These are phyloP conservation scores for Colletotrichum musae DNA, from an alignment of 2,329 filamentous ascomycete genomes.

Conservation along the genomic window DNA sequence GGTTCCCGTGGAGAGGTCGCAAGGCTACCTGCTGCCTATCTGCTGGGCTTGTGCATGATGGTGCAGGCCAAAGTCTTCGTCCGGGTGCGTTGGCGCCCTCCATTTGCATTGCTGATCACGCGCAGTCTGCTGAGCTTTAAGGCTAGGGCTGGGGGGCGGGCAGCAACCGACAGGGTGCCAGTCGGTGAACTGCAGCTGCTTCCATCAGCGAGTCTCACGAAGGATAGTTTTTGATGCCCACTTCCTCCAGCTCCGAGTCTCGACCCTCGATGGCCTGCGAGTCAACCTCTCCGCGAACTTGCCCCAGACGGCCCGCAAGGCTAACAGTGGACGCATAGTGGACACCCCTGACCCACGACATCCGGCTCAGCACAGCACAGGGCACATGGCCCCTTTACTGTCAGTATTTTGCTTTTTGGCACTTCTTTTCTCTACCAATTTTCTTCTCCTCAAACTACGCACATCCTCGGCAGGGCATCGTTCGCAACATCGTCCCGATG, in stretches of 20 bases:
- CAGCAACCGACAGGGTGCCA: constrained; percentile 6
- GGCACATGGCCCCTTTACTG: not conserved
- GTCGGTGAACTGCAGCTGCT: not conserved
- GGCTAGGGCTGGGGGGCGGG: not conserved
- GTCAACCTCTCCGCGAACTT: not conserved
- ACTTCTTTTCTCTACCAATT: not conserved
- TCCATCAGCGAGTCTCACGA: constrained; percentile 3
- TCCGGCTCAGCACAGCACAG: not conserved
- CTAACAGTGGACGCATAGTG: not conserved
- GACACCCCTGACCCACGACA: not conserved
- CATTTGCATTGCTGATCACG: not conserved
- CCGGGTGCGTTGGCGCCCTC: not conserved
- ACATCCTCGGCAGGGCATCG: not conserved
- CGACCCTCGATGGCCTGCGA: not conserved
- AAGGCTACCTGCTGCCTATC: not conserved
- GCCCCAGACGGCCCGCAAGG: not conserved
- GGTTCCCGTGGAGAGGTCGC: constrained; percentile 3
- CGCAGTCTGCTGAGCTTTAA: not conserved
- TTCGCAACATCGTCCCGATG: not conserved
- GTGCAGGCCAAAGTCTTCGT: not conserved
- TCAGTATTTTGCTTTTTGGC: not conserved
- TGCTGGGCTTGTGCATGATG: not conserved
- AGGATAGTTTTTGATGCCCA: not conserved
- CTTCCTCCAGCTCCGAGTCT: not conserved
- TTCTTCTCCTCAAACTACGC: not conserved